Conservation (phyloP, 2,329 filamentous ascomycete genomes). For the Bipolaris bicolor region DNA sequence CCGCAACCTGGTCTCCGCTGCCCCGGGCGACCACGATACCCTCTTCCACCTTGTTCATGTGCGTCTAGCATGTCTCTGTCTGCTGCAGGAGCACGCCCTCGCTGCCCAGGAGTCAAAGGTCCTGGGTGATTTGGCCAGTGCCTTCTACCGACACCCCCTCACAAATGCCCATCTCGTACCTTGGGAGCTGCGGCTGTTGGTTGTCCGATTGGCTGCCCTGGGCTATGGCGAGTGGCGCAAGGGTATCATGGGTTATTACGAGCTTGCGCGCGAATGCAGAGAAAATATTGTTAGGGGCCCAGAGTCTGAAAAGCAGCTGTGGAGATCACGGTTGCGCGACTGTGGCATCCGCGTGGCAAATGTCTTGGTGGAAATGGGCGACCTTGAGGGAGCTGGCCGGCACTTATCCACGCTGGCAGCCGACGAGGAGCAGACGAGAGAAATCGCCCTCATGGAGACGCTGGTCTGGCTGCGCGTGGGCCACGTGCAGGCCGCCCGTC, state of each 20-base stretch:
- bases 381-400: slow-evolving; percentile 76
- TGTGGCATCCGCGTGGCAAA: slow-evolving; percentile 70
- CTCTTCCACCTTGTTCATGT: slow-evolving; percentile 83
- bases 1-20: slow-evolving; percentile 61
- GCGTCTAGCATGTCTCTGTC: slow-evolving; percentile 78
- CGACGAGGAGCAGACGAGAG: slow-evolving; percentile 10
- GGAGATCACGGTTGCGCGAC: slow-evolving; percentile 75
- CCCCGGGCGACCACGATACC: slow-evolving; percentile 63
- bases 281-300: slow-evolving; percentile 58
- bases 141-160: slow-evolving; percentile 59
- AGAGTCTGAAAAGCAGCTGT: slow-evolving; percentile 63
- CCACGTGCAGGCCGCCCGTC: slow-evolving; percentile 71
- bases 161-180: slow-evolving; percentile 67
- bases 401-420: slow-evolving; percentile 68
- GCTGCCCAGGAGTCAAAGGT: slow-evolving; percentile 67
- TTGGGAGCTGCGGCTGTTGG: slow-evolving; percentile 84
- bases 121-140: slow-evolving; percentile 66
- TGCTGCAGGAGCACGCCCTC: slow-evolving; percentile 69
- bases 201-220: slow-evolving; percentile 82
- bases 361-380: slow-evolving; percentile 83
- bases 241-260: slow-evolving; percentile 88
- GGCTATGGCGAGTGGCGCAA: slow-evolving; percentile 84
- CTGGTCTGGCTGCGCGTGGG: slow-evolving; percentile 81
- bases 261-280: slow-evolving; percentile 80
- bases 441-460: slow-evolving; percentile 55